phyloP scores from a whole-genome alignment of 352 stramenopile genomes.

The Globisporangium abappressorium region DNA sequence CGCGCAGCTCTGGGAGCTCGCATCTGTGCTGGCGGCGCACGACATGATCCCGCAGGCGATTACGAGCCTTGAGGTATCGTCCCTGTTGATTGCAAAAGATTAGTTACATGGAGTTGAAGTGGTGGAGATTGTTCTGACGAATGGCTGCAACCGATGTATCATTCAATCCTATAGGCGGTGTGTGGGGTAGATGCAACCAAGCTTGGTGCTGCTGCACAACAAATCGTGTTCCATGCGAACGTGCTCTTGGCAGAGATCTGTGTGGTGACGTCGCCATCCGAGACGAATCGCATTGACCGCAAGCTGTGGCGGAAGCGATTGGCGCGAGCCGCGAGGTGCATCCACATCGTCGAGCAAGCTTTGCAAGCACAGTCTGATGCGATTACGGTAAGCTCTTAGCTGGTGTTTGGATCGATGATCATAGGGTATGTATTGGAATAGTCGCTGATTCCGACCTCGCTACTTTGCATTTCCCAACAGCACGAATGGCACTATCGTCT shows the following conservation, averaged over 20 bases:
- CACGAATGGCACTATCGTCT: slow-evolving; percentile 42
- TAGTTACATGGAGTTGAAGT: neutral
- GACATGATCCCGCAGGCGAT: slow-evolving; percentile 36
- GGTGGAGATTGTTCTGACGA: neutral
- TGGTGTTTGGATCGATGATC: neutral
- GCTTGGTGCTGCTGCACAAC: slow-evolving; percentile 16
- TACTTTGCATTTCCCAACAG: slow-evolving; percentile 20
- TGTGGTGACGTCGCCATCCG: slow-evolving; percentile 35
- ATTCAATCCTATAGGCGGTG: slow-evolving; percentile 23
- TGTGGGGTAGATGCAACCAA: slow-evolving; percentile 19
- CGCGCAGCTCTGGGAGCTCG: slow-evolving; percentile 63
- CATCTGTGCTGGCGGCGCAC: slow-evolving; percentile 39
- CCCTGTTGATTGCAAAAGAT: slow-evolving; percentile 3
- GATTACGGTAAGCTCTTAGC: neutral
- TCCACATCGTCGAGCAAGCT: slow-evolving; percentile 26
- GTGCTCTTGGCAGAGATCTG: slow-evolving; percentile 63
- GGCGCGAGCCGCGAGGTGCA: slow-evolving; percentile 41
- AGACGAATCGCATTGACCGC: slow-evolving; percentile 35
- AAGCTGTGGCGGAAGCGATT: slow-evolving; percentile 56
- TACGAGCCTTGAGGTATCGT: slow-evolving; percentile 49
- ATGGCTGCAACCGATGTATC: slow-evolving; percentile 2
- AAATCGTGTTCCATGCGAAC: slow-evolving; percentile 30
- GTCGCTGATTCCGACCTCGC: neutral
- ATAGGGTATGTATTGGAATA: neutral
- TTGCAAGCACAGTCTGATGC: slow-evolving; percentile 17